Evolutionary conservation across 306 rosid genomes (phyloP).

Genomic region (Trifolium repens): DNA sequence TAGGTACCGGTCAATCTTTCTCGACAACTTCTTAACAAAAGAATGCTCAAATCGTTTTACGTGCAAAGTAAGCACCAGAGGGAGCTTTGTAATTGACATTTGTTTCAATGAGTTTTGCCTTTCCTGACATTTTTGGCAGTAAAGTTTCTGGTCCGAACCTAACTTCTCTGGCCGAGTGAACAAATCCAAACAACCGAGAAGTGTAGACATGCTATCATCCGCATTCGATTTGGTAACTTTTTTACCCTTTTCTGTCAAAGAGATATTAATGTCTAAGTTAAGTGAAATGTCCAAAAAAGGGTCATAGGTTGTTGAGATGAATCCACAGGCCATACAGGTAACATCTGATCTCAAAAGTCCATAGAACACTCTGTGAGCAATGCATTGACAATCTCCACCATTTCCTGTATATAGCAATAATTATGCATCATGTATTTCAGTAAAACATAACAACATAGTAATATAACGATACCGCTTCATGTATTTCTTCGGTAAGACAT

Average conservation of each 20-base stretch:
- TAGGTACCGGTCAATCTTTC: constrained; percentile 75
- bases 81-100: constrained; percentile 84
- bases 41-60: constrained; percentile 89
- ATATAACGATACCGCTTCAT: not conserved
- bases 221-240: constrained; percentile 59
- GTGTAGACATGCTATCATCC: constrained; percentile 58
- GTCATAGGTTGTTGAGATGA: constrained; percentile 85
- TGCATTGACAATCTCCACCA: constrained; percentile 82
- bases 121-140: constrained; percentile 75
- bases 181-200: constrained; percentile 79
- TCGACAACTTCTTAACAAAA: constrained; percentile 58
- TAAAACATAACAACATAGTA: constrained; percentile 33
- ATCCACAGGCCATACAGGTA: constrained; percentile 90
- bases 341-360: constrained; percentile 90
- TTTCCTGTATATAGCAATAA: constrained; percentile 51
- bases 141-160: constrained; percentile 92
- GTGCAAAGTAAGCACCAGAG: constrained; percentile 77
- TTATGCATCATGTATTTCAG: constrained; percentile 29
- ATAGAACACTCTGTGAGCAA: constrained; percentile 82
- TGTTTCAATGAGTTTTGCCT: constrained; percentile 76
- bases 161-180: constrained; percentile 88
- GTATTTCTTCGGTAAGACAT: not conserved
- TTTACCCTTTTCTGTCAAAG: constrained; percentile 49
- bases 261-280: constrained; percentile 53
- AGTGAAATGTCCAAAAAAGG: constrained; percentile 92